Evolutionary conservation across 495 filamentous ascomycete genomes (phyloP).

Genomic region (Hypoxylon trugodes): DNA sequence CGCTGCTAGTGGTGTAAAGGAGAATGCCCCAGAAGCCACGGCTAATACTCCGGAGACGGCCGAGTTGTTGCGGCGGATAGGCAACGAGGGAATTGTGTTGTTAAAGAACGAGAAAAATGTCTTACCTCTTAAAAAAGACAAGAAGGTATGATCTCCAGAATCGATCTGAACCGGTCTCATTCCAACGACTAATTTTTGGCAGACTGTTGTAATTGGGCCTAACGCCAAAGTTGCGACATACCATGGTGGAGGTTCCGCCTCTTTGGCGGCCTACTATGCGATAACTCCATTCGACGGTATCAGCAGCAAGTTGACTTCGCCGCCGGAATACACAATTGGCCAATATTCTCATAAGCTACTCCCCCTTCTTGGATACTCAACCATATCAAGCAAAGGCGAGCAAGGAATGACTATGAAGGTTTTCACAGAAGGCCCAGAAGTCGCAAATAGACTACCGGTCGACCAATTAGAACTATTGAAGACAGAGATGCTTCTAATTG

Average conservation of each 20-base stretch:
- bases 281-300: constrained; percentile 75
- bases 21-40: constrained; percentile 54
- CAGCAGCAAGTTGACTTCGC: constrained; percentile 53
- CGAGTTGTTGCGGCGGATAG: constrained; percentile 66
- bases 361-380: constrained; percentile 60
- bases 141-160: constrained; percentile 50
- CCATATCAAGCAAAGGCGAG: constrained; percentile 59
- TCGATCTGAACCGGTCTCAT: not conserved
- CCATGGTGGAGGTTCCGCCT: constrained; percentile 76
- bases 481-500: constrained; percentile 67
- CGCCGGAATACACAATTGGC: constrained; percentile 61
- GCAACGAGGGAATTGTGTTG: constrained; percentile 74
- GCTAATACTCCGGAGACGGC: constrained; percentile 55
- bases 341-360: constrained; percentile 69
- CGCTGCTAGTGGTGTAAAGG: constrained; percentile 61
- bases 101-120: constrained; percentile 75
- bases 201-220: constrained; percentile 66
- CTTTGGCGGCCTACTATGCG: constrained; percentile 71
- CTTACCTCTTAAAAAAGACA: constrained; percentile 70
- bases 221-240: constrained; percentile 75
- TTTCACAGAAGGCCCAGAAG: constrained; percentile 64
- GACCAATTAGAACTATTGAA: constrained; percentile 64
- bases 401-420: constrained; percentile 66
- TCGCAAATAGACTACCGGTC: constrained; percentile 54
- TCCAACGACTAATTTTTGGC: constrained; percentile 28